These are phyloP conservation scores for Cardamine chenopodiifolia DNA, from an alignment of 345 rosid genomes.

Conservation along the genomic window DNA sequence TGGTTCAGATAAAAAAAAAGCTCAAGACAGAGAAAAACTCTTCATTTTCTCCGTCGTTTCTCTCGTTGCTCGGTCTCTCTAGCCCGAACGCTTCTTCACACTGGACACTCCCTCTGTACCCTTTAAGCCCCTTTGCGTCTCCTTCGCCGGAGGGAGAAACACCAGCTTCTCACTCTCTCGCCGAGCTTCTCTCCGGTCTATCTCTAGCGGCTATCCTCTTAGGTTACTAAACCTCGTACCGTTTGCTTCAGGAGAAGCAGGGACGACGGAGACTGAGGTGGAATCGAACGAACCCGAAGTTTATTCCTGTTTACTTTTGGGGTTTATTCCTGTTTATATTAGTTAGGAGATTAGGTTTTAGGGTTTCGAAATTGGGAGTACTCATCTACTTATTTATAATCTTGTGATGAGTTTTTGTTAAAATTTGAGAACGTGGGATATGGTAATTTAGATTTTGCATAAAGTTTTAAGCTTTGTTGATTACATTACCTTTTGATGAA, in stretches of 20 bases:
- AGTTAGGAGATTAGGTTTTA: constrained; percentile 15
- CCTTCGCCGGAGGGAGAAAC: constrained; percentile 49
- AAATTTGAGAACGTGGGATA: constrained; percentile 1
- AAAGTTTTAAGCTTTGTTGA: constrained; percentile 28
- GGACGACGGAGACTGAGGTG: constrained; percentile 55
- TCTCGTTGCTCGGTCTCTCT: too few species aligned
- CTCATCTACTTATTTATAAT: neutral
- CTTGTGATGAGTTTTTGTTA: neutral
- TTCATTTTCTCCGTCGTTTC: too few species aligned
- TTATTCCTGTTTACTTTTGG: neutral
- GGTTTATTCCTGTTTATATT: neutral
- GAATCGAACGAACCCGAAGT: constrained; percentile 56
- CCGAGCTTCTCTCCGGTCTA: constrained; percentile 44
- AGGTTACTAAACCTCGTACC: constrained; percentile 52
- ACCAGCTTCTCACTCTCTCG: constrained; percentile 32
- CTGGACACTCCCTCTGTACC: constrained; percentile 39
- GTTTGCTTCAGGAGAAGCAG: constrained; percentile 70
- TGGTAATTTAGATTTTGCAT: neutral
- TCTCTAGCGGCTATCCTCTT: constrained; percentile 39
- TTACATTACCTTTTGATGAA: too few species aligned
- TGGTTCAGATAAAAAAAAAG: too few species aligned
- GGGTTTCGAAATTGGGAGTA: neutral
- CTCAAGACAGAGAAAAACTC: too few species aligned
- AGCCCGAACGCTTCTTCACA: constrained; percentile 18
- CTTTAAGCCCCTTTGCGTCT: constrained; percentile 44